Base-by-base conservation (phyloP, 129 eudicot genomes). In the Oenanthe sinensis region DNA sequence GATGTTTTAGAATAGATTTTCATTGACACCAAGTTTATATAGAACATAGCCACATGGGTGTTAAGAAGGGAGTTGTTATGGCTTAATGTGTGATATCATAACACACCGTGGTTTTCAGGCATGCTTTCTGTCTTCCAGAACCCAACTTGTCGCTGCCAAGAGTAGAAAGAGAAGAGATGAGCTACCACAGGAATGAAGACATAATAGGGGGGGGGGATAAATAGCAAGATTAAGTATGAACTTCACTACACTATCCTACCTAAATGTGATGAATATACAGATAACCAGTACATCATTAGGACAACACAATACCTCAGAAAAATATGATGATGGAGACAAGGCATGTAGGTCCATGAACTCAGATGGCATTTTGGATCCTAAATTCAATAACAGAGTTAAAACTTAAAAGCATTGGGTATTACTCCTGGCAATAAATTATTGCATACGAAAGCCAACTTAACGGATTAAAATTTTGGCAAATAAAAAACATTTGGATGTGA, bases 121-220 rank as follows among this genome's bases (percentile, higher is more conserved):
- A 80, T 44, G 74, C 79, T 85, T 74, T 91, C 95, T 75, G 88
- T 82, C 83, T 87, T 91, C 96, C 92, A 86, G 79, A 85, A 86
- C 76, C 97, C 95, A 81, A 84, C 79, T 75, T 87, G 97, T 81
- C 94, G 82, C 98, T 93, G 95, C 77, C 76, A 85, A 87, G 40
- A 63, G 36, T 48, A 79, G 77, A 67, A 77, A 76, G 42, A 79
- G 52, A 75, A 75, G 58, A 49, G 39, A 52, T 77, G 67, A 88
- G n/a, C 20, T 26, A 78, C 69, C 49, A 47, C 22, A 11, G 30
- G 54, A 76, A 36, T 43, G 9, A 75, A 68, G 47, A 12, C 43
- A 54, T 28, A 48, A 15, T 2, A 10, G n/a, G 1, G 75, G n/a
- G 26, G 55, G 22, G 7, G 22, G 55, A 19, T 4, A 1, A 13